A percentile compares a stretch with the other conserved stretches of the same genome.
Evolutionary conservation across 2,329 filamentous ascomycete genomes (phyloP).

Genomic region (Microsporum ferrugineum): DNA sequence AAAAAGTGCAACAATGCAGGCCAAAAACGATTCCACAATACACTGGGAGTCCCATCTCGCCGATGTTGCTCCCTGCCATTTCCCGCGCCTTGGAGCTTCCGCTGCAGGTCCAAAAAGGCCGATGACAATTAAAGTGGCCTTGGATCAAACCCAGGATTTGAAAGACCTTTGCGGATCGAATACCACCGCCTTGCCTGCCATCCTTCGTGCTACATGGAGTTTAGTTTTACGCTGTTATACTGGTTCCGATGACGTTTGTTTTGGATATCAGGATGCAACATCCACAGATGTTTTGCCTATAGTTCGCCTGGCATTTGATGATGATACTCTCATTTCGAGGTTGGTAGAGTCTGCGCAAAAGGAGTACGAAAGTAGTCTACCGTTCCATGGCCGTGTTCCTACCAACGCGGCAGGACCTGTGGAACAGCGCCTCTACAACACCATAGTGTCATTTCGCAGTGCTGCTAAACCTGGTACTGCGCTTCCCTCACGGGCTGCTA

Average conservation of each 20-base stretch:
- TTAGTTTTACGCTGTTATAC: conserved; percentile 37
- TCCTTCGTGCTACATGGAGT: conserved; percentile 37
- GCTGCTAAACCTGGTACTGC: conserved; percentile 17
- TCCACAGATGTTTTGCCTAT: conserved; percentile 15
- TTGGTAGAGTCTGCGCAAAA: conserved; percentile 22
- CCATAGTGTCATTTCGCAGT: conserved; percentile 26
- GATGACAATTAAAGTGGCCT: conserved; percentile 26
- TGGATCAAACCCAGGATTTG: conserved; percentile 19
- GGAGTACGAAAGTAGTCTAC: conserved; percentile 9
- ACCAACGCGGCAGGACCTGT: conserved; percentile 7
- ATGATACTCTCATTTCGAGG: conserved; percentile 20
- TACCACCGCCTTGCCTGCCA: conserved; percentile 3
- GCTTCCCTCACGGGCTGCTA: conserved; percentile 17
- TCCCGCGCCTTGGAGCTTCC: conserved; percentile 26
- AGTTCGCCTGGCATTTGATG: conserved; percentile 21
- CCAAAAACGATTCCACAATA: background rate
- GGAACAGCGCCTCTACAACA: conserved; percentile 26
- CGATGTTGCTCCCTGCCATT: conserved; percentile 22
- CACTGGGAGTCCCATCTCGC: conserved; percentile 9
- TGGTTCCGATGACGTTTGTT: conserved; percentile 38
- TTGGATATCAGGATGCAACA: conserved; percentile 31
- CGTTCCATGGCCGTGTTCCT: conserved; percentile 9
- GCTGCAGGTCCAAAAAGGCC: conserved; percentile 23
- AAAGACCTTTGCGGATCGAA: conserved; percentile 7
- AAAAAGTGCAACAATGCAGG: background rate